Conservation (phyloP, 2,329 filamentous ascomycete genomes). For the Canariomyces notabilis region DNA sequence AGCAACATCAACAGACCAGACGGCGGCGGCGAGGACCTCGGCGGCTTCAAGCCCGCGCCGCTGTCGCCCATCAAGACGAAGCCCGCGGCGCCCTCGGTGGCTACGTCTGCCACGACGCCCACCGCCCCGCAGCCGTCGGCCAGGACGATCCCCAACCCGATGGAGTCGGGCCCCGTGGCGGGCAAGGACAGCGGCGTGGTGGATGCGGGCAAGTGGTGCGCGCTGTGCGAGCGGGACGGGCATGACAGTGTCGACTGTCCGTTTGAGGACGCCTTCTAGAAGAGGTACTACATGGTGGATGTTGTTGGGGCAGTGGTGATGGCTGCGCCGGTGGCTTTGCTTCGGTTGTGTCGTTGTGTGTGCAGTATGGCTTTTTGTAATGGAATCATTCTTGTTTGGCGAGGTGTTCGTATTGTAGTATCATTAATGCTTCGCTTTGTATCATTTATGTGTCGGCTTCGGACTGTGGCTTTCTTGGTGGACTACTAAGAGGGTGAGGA, state of each 20-base stretch:
- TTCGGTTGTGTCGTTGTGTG: not conserved
- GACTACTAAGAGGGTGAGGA: too few species aligned
- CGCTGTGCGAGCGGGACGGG: constrained; percentile 90
- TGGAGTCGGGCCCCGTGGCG: constrained; percentile 64
- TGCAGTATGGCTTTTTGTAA: constrained; percentile 11
- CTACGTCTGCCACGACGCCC: constrained; percentile 34
- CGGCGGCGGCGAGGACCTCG: constrained; percentile 1
- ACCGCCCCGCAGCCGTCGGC: constrained; percentile 37
- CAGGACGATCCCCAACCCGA: constrained; percentile 53
- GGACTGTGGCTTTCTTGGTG: too few species aligned
- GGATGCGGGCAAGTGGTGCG: constrained; percentile 91
- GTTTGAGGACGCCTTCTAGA: constrained; percentile 71
- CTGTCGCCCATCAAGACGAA: constrained; percentile 44
- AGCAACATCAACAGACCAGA: constrained; percentile 8
- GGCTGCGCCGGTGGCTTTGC: not conserved
- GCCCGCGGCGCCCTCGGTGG: constrained; percentile 20
- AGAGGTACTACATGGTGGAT: not conserved
- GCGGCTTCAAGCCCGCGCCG: constrained; percentile 46
- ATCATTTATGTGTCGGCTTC: not conserved
- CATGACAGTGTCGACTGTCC: constrained; percentile 95
- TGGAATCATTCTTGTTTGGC: not conserved
- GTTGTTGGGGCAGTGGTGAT: not conserved
- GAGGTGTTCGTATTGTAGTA: not conserved
- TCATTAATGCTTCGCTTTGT: not conserved
- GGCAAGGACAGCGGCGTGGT: constrained; percentile 74